phyloP scores from a whole-genome alignment of 805 yeast species.

The Candida nitratophila region DNA sequence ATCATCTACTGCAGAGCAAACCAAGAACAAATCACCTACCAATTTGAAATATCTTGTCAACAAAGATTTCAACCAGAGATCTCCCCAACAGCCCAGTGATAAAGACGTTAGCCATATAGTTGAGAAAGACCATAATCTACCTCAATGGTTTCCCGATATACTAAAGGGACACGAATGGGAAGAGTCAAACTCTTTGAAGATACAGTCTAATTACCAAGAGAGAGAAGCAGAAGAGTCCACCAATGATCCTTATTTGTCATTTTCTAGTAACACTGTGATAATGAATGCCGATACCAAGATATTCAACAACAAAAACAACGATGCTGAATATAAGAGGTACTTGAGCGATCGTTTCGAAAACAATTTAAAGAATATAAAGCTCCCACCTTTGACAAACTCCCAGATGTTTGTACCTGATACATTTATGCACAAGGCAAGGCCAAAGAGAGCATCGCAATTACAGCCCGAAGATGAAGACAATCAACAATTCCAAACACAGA shows the following conservation, averaged over 20 bases:
- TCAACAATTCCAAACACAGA: background rate
- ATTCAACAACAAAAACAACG: constrained; percentile 8
- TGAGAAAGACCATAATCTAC: constrained; percentile 1
- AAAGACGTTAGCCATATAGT: background rate
- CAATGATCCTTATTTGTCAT: constrained; percentile 13
- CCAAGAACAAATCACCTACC: background rate
- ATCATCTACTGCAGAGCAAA: background rate
- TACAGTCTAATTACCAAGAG: background rate
- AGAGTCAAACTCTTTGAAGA: constrained; percentile 5
- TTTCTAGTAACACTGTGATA: constrained; percentile 18
- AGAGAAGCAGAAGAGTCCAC: background rate
- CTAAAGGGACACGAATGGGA: constrained; percentile 21
- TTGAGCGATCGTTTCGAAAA: constrained; percentile 14
- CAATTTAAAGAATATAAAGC: constrained; percentile 12
- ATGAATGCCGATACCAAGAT: constrained; percentile 7
- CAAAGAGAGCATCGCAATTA: background rate
- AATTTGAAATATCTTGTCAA: constrained; percentile 10
- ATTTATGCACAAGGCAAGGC: constrained; percentile 19
- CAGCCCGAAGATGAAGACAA: background rate
- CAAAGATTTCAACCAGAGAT: constrained; percentile 10
- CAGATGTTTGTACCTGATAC: constrained; percentile 20
- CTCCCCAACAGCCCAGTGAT: constrained; percentile 6
- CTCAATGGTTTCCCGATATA: constrained; percentile 20
- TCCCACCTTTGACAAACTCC: constrained; percentile 11
- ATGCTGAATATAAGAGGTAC: constrained; percentile 26